These are phyloP conservation scores for Atkinsonella texensis DNA, from an alignment of 2,329 filamentous ascomycete species.

Conservation along the genomic window DNA sequence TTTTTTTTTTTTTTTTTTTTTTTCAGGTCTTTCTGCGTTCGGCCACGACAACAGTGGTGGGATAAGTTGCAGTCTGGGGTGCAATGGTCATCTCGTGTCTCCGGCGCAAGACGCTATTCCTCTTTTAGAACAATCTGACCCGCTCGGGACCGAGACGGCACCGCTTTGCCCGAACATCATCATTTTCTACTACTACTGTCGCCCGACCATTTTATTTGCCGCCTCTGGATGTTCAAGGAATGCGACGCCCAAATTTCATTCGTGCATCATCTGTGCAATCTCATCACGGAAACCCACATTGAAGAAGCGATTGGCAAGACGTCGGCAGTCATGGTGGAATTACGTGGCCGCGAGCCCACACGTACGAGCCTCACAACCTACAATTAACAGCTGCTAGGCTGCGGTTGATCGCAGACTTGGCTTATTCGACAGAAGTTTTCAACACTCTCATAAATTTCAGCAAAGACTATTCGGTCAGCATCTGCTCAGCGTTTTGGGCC, in stretches of 20 bases:
- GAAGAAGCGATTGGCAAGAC: neutral
- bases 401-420: too few species aligned
- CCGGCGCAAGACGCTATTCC: neutral
- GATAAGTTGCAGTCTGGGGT: neutral
- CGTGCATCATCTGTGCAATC: neutral
- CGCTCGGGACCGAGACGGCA: constrained; percentile 7
- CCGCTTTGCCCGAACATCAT: constrained; percentile 2
- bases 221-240: neutral
- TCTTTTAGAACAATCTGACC: neutral
- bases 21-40: neutral
- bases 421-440: too few species aligned
- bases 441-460: neutral
- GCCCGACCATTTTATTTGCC: neutral
- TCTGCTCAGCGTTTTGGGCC: neutral
- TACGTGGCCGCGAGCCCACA: too few species aligned
- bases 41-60: neutral
- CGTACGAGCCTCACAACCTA: too few species aligned
- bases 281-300: neutral
- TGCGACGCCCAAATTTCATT: neutral
- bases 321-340: too few species aligned
- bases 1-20: too few species aligned
- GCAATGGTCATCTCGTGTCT: neutral
- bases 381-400: too few species aligned
- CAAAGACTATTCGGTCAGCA: neutral
- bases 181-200: neutral